A percentile compares a stretch with the other conserved stretches of the same genome.
These are phyloP conservation scores for Debaryomyces castellii DNA, from an alignment of 805 yeast species.

Conservation along the genomic window DNA sequence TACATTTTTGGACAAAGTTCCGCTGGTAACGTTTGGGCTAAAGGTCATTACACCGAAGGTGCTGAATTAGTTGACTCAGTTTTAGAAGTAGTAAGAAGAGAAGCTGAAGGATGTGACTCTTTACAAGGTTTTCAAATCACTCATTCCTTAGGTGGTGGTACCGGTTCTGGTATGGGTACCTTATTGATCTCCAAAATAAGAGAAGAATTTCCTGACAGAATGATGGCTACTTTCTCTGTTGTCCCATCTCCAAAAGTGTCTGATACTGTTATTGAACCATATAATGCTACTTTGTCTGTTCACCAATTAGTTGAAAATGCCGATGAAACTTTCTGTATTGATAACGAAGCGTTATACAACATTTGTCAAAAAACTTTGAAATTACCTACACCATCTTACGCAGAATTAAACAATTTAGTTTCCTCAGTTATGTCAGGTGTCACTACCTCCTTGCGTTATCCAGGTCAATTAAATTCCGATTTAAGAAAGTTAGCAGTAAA, in stretches of 20 bases:
- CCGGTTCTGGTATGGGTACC: conserved; percentile 97
- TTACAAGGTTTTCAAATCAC: conserved; percentile 91
- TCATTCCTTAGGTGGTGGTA: conserved; percentile 69
- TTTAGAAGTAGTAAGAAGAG: conserved; percentile 86
- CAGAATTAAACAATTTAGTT: conserved; percentile 77
- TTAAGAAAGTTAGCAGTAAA: conserved; percentile 91
- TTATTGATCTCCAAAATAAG: conserved; percentile 78
- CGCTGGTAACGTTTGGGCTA: conserved; percentile 97
- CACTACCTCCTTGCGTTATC: conserved; percentile 89
- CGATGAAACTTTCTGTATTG: conserved; percentile 93
- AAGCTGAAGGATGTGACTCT: conserved; percentile 90
- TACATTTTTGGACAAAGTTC: conserved; percentile 86
- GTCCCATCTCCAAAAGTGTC: conserved; percentile 89
- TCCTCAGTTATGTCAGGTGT: conserved; percentile 95
- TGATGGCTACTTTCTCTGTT: conserved; percentile 94
- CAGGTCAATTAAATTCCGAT: conserved; percentile 93
- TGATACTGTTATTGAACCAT: conserved; percentile 94
- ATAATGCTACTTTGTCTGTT: conserved; percentile 86
- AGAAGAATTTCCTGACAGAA: conserved; percentile 92
- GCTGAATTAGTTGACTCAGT: conserved; percentile 91
- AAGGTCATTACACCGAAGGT: conserved; percentile 95
- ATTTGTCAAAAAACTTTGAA: conserved; percentile 86
- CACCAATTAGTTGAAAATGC: conserved; percentile 90
- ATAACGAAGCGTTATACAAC: conserved; percentile 89
- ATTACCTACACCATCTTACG: conserved; percentile 74